These are phyloP conservation scores for Colletotrichum eleusines DNA, from an alignment of 2,329 filamentous ascomycete species.

Conservation along the genomic window DNA sequence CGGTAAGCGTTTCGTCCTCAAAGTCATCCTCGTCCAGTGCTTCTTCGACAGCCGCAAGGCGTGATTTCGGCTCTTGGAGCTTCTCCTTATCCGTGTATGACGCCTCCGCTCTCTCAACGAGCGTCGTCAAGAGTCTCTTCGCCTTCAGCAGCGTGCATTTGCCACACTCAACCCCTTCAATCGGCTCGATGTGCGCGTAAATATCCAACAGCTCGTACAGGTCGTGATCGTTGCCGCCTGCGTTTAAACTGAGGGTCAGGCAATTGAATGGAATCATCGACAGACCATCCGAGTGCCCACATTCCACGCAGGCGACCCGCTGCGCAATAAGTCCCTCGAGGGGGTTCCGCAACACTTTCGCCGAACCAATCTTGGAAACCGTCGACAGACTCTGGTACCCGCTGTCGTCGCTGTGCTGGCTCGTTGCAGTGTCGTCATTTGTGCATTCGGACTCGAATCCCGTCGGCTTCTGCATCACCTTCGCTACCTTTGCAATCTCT, in stretches of 20 bases:
- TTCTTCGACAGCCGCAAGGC: constrained; percentile 74
- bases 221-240: constrained; percentile 71
- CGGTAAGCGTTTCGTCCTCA: constrained; percentile 73
- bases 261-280: constrained; percentile 96
- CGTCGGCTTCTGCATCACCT: constrained; percentile 47
- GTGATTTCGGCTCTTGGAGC: constrained; percentile 63
- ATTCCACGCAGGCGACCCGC: constrained; percentile 86
- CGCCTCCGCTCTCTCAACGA: constrained; percentile 58
- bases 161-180: constrained; percentile 90
- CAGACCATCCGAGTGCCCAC: constrained; percentile 88
- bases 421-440: constrained; percentile 58
- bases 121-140: constrained; percentile 59
- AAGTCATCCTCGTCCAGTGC: constrained; percentile 86
- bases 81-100: constrained; percentile 58
- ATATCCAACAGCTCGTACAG: constrained; percentile 84
- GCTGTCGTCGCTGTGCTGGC: constrained; percentile 68
- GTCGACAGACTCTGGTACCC: constrained; percentile 64
- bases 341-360: constrained; percentile 72
- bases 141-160: constrained; percentile 85
- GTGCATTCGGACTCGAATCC: constrained; percentile 56
- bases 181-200: constrained; percentile 86
- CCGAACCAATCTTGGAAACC: constrained; percentile 49
- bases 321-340: constrained; percentile 90
- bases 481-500: constrained; percentile 70
- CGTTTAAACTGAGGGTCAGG: constrained; percentile 84